These are phyloP conservation scores for Mercurialis annua DNA, from an alignment of 345 rosid genomes.

Conservation along the genomic window DNA sequence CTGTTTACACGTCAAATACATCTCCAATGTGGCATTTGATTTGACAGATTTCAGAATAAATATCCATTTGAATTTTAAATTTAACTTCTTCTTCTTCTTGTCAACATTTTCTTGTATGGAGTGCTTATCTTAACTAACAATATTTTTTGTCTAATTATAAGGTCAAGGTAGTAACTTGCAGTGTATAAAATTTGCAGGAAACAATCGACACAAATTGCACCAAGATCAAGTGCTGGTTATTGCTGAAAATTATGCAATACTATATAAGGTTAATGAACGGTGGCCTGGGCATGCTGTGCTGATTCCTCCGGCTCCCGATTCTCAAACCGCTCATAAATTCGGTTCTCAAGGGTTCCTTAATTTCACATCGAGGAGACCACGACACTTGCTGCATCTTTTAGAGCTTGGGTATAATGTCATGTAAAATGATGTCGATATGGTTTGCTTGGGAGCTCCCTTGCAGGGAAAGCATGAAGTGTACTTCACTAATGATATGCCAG, in stretches of 20 bases:
- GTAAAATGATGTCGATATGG: constrained; percentile 99
- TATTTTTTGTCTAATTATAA: too few species aligned
- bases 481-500: constrained; percentile 89
- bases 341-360: constrained; percentile 98
- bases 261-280: constrained; percentile 60
- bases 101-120: too few species aligned
- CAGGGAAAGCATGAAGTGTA: constrained; percentile 84
- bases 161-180: too few species aligned
- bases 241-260: constrained; percentile 92
- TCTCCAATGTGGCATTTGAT: too few species aligned
- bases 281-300: constrained; percentile 99
- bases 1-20: too few species aligned
- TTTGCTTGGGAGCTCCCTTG: constrained; percentile 90
- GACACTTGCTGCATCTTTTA: constrained; percentile 71
- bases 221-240: constrained; percentile 84
- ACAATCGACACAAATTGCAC: too few species aligned
- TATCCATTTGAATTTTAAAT: too few species aligned
- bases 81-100: too few species aligned
- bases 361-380: constrained; percentile 83
- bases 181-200: too few species aligned
- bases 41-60: too few species aligned
- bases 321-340: constrained; percentile 78
- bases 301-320: constrained; percentile 74
- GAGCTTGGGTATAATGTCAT: constrained; percentile 92
- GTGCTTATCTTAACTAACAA: too few species aligned